phyloP scores from a whole-genome alignment of 2,329 filamentous ascomycete species.

The Aspergillus chevalieri region DNA sequence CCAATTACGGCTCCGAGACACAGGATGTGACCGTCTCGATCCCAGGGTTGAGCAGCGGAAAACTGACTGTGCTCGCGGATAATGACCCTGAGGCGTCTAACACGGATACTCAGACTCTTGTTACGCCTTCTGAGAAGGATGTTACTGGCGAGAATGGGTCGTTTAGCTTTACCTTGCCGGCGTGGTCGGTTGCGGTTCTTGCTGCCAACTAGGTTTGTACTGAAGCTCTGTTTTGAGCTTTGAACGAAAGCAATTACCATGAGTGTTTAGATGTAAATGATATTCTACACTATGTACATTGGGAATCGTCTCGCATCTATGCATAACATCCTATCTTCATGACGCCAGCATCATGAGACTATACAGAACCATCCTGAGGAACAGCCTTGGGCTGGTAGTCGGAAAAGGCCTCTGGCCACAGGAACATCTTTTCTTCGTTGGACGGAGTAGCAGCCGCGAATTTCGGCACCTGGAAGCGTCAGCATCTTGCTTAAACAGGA shows the following conservation, averaged over 20 bases:
- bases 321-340: not conserved
- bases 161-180: slow-evolving; percentile 13
- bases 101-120: slow-evolving; percentile 7
- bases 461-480: slow-evolving; percentile 32
- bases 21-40: slow-evolving; percentile 18
- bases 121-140: slow-evolving; percentile 7
- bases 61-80: slow-evolving; percentile 13
- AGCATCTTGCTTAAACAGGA: not conserved
- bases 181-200: slow-evolving; percentile 17
- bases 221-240: not conserved
- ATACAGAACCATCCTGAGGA: slow-evolving; percentile 8
- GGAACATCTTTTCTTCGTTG: slow-evolving; percentile 56
- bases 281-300: not conserved
- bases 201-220: slow-evolving; percentile 5
- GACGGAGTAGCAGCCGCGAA: slow-evolving; percentile 48
- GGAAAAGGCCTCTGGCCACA: slow-evolving; percentile 57
- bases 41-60: slow-evolving; percentile 8
- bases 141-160: slow-evolving; percentile 8
- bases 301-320: not conserved
- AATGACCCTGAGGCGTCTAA: slow-evolving; percentile 12
- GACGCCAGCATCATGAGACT: slow-evolving; percentile 2
- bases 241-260: not conserved
- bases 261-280: not conserved
- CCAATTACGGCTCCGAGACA: slow-evolving; percentile 15
- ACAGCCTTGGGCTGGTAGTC: slow-evolving; percentile 32